Base-by-base conservation (phyloP, 306 rosid genomes). In the Vicia sativa region DNA sequence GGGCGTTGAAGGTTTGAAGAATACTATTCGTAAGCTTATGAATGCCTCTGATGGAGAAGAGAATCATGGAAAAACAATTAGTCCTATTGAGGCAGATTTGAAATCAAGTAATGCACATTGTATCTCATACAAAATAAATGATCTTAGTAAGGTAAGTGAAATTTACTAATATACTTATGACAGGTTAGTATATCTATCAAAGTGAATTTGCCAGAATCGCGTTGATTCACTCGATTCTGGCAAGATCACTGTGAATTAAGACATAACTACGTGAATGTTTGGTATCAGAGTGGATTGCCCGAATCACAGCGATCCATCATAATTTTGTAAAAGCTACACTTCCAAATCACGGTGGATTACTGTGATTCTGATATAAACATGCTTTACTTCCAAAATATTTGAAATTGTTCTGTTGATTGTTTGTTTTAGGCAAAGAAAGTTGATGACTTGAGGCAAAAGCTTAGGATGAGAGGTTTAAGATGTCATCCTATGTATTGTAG, bases 401-500 rank as follows among this genome's bases (percentile, higher is more conserved):
- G 65, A 41, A 50, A 42, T 52, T 34, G 56, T 48, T 21, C 7
- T 60, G 5, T 34, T 28, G 23, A 9, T 69, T 69, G 23, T 54
- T 18, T 34, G 4, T 70, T 46, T 54, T 65, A 76, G 80, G 80
- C 72, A 15, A 76, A 31, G 76, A 76, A 39, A 35, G 76, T 76
- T 44, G 80, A 76, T 55, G 80, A 76, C 14, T 70, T 76, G 68
- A 62, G 80, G 5, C 80, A 76, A 45, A 76, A 70, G 54, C 80
- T 76, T 34, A n/a, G 80, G 55, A 62, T 76, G 80, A 55, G 80
- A 23, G 80, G 80, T 26, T 67, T 76, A 15, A 76, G 80, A 1
- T 76, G 80, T 45, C 80, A 76, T 70, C 76, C 80, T 14, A 76
- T 76, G 80, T 76, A 76, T 45, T 76, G 80, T 53, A 70, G 72